Conservation (phyloP, 192 early-diverging fungal genomes). For the Paraglomus occultum region DNA sequence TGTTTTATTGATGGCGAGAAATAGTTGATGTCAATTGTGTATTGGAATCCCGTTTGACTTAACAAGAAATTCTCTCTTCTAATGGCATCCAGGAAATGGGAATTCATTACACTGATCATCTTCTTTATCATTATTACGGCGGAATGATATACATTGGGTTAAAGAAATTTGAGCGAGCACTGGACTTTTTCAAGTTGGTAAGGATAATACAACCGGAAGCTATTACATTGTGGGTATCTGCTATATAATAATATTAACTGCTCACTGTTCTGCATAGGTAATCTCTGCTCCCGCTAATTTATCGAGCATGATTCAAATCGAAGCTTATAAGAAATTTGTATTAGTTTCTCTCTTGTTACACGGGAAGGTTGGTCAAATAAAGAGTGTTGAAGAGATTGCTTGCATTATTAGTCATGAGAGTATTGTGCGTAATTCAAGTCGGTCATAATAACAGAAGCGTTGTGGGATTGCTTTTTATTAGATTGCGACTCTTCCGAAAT, state of each 20-base stretch:
- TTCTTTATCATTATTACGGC: conserved; percentile 80
- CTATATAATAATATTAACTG: neutral
- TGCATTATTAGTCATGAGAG: too few relatives aligned
- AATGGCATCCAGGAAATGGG: conserved; percentile 41
- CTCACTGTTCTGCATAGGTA: conserved; percentile 35
- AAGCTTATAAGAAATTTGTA: conserved; percentile 70
- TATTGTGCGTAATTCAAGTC: neutral
- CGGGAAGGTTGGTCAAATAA: conserved; percentile 44
- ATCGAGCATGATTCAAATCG: conserved; percentile 69
- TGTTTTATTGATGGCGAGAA: neutral
- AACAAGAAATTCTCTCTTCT: neutral
- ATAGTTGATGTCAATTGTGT: neutral
- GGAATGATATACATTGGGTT: conserved; percentile 67
- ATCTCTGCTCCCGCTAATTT: conserved; percentile 64
- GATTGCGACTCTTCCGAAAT: conserved; percentile 49
- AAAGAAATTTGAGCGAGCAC: conserved; percentile 61
- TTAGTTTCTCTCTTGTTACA: conserved; percentile 60
- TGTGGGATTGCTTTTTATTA: conserved; percentile 8
- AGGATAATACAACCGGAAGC: neutral
- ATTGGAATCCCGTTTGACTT: neutral
- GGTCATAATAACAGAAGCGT: neutral
- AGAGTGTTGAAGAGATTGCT: neutral
- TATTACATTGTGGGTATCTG: neutral
- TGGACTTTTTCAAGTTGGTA: conserved; percentile 59
- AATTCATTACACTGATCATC: conserved; percentile 50